phyloP scores from a whole-genome alignment of 768 basidiomycete species.

The Kwoniella sp. region DNA sequence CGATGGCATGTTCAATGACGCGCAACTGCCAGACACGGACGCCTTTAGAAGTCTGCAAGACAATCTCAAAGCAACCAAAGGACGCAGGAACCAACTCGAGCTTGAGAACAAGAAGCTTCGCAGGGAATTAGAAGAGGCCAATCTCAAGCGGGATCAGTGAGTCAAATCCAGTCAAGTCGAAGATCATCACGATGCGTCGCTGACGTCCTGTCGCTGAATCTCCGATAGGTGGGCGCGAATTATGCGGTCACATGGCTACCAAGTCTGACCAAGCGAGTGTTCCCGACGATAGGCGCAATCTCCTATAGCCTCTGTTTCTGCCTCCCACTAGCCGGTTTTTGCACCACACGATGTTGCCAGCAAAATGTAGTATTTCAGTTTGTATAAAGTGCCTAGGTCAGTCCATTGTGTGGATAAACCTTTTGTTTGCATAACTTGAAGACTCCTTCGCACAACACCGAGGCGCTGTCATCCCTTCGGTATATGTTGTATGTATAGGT shows the following conservation, averaged over 20 bases:
- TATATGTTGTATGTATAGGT: too few species aligned
- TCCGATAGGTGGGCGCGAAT: neutral
- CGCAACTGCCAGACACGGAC: conserved; percentile 76
- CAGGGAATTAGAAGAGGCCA: conserved; percentile 34
- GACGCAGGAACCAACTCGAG: conserved; percentile 69
- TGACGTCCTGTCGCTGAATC: neutral
- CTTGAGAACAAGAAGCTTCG: conserved; percentile 77
- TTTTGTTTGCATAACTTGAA: too few species aligned
- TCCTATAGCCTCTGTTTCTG: too few species aligned
- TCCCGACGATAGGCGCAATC: neutral
- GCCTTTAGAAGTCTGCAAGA: conserved; percentile 76
- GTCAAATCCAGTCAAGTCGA: too few species aligned
- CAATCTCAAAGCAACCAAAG: conserved; percentile 75
- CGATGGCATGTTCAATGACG: conserved; percentile 85
- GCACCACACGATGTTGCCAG: too few species aligned
- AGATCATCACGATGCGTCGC: neutral
- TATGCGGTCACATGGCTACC: neutral
- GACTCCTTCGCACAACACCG: too few species aligned
- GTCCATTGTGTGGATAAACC: too few species aligned
- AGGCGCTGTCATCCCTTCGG: too few species aligned
- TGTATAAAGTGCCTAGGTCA: too few species aligned
- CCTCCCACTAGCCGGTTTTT: too few species aligned
- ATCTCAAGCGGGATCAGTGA: conserved; percentile 76
- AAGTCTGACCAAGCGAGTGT: neutral
- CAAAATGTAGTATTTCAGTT: too few species aligned